These are phyloP conservation scores for Nelumbo lutea DNA, from an alignment of 164 flowering plant species.

Conservation along the genomic window DNA sequence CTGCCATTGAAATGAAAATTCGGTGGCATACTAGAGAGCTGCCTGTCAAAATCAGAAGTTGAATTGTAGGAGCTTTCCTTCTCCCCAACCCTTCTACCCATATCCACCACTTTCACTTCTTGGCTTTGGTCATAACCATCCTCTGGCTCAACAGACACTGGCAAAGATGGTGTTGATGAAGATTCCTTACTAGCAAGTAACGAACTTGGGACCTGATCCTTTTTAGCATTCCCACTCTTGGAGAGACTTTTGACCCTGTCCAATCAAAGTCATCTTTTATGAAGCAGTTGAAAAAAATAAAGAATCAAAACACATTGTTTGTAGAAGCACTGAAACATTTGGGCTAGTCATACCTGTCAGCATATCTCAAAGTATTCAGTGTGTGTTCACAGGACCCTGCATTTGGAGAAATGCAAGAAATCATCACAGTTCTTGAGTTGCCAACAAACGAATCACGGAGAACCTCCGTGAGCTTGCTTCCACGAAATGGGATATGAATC, in stretches of 20 bases:
- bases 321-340: neutral
- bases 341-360: constrained; percentile 63
- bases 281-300: neutral
- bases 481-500: constrained; percentile 97
- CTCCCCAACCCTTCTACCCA: constrained; percentile 41
- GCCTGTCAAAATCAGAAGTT: constrained; percentile 41
- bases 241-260: constrained; percentile 93
- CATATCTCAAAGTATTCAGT: constrained; percentile 95
- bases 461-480: constrained; percentile 99
- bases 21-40: constrained; percentile 32
- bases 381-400: constrained; percentile 99
- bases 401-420: constrained; percentile 98
- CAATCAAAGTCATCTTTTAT: constrained; percentile 7
- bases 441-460: constrained; percentile 99
- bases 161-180: constrained; percentile 40
- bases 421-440: constrained; percentile 97
- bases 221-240: constrained; percentile 73
- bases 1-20: constrained; percentile 31
- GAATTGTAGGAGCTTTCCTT: constrained; percentile 47
- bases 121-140: constrained; percentile 44
- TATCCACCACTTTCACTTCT: constrained; percentile 50
- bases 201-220: constrained; percentile 48
- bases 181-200: constrained; percentile 46
- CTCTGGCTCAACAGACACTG: constrained; percentile 38
- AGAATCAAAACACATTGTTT: too few species aligned